Evolutionary conservation across 192 early-diverging fungal species (phyloP), one percentile per base, ranked within the genome.

Genomic region (Radiomyces spectabilis): DNA sequence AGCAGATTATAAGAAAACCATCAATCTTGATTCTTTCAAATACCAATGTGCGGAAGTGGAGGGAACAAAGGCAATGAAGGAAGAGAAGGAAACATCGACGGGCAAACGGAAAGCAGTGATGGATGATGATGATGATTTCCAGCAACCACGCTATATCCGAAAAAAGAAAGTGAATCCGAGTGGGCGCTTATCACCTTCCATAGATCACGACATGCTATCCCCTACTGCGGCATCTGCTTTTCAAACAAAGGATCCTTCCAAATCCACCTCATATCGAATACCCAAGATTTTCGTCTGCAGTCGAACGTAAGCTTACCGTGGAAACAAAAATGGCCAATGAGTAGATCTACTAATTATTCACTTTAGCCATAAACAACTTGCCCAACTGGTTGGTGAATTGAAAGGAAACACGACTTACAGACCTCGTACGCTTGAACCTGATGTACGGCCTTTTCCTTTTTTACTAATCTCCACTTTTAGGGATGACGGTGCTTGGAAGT

Each of bases 401-500:
- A 57, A 44, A 26, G 22, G 24, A 1, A 34, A 46, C 7, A 57
- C 55, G 12, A 2, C 44, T 2, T 83, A 83, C 44, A 73, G 72
- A 19, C 57, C 79, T 27, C 51, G 54, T 44, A 53, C 10, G 55
- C 48, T 3, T 1, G 18, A 9, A 34, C 16, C 10, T 7, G 29
- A 65, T 48, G 43, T 6, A 1, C 26, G 1, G 21, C 13, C 12
- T 0, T 19, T 24, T 25, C 32, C 33, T 34, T 41, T 15, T 50
- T 49, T 24, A 22, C n/a, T 52, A 51, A 19, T 21, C 2, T 7
- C 43, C 10, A n/a, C 13, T n/a, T n/a, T n/a, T 40, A 63, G 45
- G 37, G 16, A 78, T 72, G 49, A 62, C 73, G 1, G 68, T 75
- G 5, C 41, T 77, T 19, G 76, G 76, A 24, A 77, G 75, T 25